Evolutionary conservation across 148 eudicot species (phyloP).

Genomic region (Dysphania ambrosioides): DNA sequence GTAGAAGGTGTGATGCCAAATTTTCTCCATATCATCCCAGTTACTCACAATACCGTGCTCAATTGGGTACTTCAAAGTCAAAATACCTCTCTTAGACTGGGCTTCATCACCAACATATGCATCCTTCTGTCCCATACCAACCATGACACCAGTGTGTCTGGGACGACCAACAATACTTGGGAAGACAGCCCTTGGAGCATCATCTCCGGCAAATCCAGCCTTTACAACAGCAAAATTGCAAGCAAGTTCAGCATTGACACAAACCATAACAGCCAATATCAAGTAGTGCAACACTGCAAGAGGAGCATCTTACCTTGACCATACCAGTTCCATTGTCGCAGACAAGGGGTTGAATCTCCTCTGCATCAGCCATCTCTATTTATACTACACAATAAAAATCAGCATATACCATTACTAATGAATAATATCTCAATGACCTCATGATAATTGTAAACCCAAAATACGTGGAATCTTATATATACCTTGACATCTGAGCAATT

Average conservation of each 20-base stretch:
- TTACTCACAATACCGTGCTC: slow-evolving; percentile 53
- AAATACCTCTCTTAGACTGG: slow-evolving; percentile 35
- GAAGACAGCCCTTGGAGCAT: slow-evolving; percentile 34
- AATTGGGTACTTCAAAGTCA: slow-evolving; percentile 40
- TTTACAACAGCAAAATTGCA: background rate
- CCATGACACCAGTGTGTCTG: slow-evolving; percentile 39
- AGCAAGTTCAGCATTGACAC: background rate
- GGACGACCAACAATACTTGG: slow-evolving; percentile 42
- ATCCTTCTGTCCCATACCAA: slow-evolving; percentile 40
- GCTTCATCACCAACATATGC: slow-evolving; percentile 40
- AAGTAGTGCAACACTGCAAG: no score
- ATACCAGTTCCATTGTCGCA: slow-evolving; percentile 40
- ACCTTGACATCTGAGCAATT: background rate
- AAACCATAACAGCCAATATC: background rate
- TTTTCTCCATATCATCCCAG: slow-evolving; percentile 62
- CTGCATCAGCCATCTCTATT: slow-evolving; percentile 31
- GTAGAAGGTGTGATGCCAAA: slow-evolving; percentile 61
- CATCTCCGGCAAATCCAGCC: slow-evolving; percentile 42
- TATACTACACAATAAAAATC: slow-evolving; percentile 13
- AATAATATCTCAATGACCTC: background rate
- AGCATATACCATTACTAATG: background rate
- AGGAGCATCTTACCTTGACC: slow-evolving; percentile 24
- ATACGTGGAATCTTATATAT: background rate
- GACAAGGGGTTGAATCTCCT: slow-evolving; percentile 38
- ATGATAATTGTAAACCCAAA: background rate